Base-by-base conservation (phyloP, 2,329 filamentous ascomycete species). In the Ophiobolus disseminans region DNA sequence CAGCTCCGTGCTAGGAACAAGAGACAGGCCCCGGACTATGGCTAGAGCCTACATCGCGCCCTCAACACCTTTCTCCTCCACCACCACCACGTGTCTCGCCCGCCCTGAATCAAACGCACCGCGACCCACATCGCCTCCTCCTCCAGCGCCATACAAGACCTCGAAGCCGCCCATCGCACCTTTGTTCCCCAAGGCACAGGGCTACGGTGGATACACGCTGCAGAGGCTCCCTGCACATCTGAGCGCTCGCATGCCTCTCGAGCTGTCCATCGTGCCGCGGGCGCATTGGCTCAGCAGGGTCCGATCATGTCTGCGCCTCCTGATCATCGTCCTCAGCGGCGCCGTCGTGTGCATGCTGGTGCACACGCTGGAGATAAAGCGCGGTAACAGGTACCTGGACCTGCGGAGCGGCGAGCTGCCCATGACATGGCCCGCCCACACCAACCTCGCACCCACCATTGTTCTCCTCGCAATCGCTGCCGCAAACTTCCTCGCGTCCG, bases 401-500 rank as follows among this genome's bases (percentile, higher is more conserved):
- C 65, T 72, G 45, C 63, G 68, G 44, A 66, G 65, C 16, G 69
- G 69, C 32, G 69, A 73, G 52, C 57, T 72, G 44, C 69, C 70
- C 53, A 72, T 71, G 65, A 65, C 64, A 42, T 73, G 70, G 70
- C 70, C 70, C 16, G 68, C 68, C 23, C 60, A 62, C 40, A 72
- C 68, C 19, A 72, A 72, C 40, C 68, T 72, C 22, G 64, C 61
- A 5, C 67, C 70, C n/a, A 72, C 67, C 23, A 60, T 70, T 11
- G 56, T 72, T n/a, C 59, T 73, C 30, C 61, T 70, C 38, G 55
- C 55, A 48, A 58, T 73, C 50, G 68, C 68, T 26, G 57, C 59
- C 26, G 60, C 50, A 36, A 72, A 71, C 55, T 72, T 70, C 54
- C 53, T 71, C 40, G 65, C 63, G 35, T 70, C 68, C 5, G 58